These are phyloP conservation scores for Phaeosphaeria sp. DNA, from an alignment of 2,329 filamentous ascomycete species.

Conservation along the genomic window DNA sequence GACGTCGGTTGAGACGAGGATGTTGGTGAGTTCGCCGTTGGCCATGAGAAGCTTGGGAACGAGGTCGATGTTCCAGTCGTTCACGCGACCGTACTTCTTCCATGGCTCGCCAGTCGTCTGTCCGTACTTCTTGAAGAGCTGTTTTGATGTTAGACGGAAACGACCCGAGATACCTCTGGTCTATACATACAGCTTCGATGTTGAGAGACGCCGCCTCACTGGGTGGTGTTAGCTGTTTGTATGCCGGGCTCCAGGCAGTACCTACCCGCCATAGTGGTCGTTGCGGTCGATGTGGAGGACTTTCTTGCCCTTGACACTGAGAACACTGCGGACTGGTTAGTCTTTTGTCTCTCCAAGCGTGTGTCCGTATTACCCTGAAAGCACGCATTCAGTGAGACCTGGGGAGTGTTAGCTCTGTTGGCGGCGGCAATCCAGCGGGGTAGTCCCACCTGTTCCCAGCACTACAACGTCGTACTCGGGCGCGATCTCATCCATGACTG, in stretches of 20 bases:
- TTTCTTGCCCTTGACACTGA: conserved; percentile 99
- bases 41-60: conserved; percentile 99
- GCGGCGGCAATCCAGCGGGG: conserved; percentile 45
- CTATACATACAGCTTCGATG: conserved; percentile 76
- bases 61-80: conserved; percentile 99
- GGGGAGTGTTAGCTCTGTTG: conserved; percentile 39
- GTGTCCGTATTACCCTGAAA: conserved; percentile 76
- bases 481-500: conserved; percentile 94
- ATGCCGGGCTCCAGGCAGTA: conserved; percentile 31
- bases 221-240: conserved; percentile 32
- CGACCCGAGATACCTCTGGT: conserved; percentile 19
- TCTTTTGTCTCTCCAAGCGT: conserved; percentile 1
- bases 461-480: conserved; percentile 99
- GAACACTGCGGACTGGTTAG: conserved; percentile 66
- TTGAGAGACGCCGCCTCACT: conserved; percentile 97
- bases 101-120: conserved; percentile 89
- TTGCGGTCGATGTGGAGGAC: conserved; percentile 99
- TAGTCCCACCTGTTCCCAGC: conserved; percentile 86
- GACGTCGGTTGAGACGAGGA: conserved; percentile 90
- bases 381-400: conserved; percentile 98
- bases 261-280: conserved; percentile 96
- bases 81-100: conserved; percentile 95
- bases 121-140: conserved; percentile 98
- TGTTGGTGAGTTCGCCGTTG: conserved; percentile 97
- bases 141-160: conserved; percentile 48